These are phyloP conservation scores for Austropuccinia psidii DNA, from an alignment of 1,284 basidiomycete genomes.

Conservation along the genomic window DNA sequence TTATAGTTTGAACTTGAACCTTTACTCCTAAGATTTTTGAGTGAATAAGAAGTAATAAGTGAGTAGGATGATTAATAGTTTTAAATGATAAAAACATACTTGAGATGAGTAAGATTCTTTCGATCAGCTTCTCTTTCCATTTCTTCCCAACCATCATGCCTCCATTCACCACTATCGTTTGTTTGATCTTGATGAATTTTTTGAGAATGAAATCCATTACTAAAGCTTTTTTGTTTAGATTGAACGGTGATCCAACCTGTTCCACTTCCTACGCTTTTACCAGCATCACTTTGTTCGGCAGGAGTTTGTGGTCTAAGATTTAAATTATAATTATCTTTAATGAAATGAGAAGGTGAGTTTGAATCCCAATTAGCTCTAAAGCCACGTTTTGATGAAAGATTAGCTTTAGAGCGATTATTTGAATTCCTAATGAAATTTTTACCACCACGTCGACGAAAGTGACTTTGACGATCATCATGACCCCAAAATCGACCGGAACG, in stretches of 20 bases:
- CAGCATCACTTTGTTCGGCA: constrained; percentile 23
- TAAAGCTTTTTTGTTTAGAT: constrained; percentile 12
- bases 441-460: constrained; percentile 10
- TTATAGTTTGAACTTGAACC: no score
- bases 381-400: neutral
- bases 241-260: constrained; percentile 32
- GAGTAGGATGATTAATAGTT: neutral
- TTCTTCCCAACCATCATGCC: constrained; percentile 35
- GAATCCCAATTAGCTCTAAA: constrained; percentile 16
- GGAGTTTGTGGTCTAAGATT: constrained; percentile 21
- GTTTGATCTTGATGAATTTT: neutral
- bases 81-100: constrained; percentile 10
- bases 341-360: neutral
- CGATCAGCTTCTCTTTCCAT: constrained; percentile 28
- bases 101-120: neutral
- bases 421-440: neutral
- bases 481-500: constrained; percentile 30
- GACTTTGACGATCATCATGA: constrained; percentile 22
- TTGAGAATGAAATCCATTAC: neutral
- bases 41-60: neutral
- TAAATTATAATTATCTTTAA: neutral
- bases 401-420: neutral
- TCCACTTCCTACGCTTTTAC: constrained; percentile 11
- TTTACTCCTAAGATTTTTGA: no score
- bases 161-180: constrained; percentile 16